phyloP scores from a whole-genome alignment of 257 asterid species.

The Solanum sitiens region DNA sequence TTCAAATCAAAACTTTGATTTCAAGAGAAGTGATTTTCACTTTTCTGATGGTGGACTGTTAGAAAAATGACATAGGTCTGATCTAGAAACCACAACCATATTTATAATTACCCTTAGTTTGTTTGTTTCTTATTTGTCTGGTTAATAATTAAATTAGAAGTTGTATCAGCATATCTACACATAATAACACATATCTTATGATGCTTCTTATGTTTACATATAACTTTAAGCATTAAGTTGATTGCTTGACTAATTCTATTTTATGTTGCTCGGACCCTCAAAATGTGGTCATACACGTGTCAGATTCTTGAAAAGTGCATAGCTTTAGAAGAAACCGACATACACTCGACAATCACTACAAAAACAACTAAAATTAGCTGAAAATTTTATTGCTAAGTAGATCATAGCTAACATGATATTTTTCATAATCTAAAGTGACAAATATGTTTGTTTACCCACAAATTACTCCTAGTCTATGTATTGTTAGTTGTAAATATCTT shows the following conservation, averaged over 20 bases:
- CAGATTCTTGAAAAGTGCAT: no score
- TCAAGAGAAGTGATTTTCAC: neutral
- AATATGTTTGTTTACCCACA: neutral
- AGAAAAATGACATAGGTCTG: no score
- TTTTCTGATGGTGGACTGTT: neutral
- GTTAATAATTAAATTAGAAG: neutral
- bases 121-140: no score
- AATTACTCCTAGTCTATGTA: neutral
- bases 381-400: no score
- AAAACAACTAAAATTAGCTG: no score
- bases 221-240: neutral
- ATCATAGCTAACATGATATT: no score
- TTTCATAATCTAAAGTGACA: neutral
- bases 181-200: neutral
- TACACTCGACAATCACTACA: neutral
- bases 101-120: no score
- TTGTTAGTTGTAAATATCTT: neutral
- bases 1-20: neutral
- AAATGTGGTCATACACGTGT: no score
- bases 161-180: neutral
- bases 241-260: neutral
- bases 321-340: no score
- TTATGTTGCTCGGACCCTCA: no score
- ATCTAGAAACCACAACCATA: no score
- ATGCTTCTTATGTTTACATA: neutral